Evolutionary conservation across 331 rosid species (phyloP), one percentile per base, ranked within the genome.

Genomic region (Stylosanthes scabra): DNA sequence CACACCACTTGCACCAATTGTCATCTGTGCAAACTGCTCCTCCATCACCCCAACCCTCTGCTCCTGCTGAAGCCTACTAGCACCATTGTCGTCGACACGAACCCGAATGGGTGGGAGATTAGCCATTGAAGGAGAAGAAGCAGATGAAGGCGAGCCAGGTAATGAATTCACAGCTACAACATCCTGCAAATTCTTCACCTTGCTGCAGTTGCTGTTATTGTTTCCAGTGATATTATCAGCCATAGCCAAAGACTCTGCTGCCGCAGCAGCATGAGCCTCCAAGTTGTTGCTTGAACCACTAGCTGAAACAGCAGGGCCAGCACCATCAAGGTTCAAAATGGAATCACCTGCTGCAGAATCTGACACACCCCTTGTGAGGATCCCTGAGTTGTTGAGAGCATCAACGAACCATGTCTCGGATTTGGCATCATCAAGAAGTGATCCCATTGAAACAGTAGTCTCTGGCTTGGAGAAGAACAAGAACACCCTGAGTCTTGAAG

Each of bases 341-440:
- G 80, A 76, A 25, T 70, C 88, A 74, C 61, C 66, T 3, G 81
- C 60, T 9, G 92, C 96, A 0, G 99, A 84, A 62, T 95, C 98
- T 10, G 99, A 92, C 0, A 86, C 74, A 7, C 81, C 87, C 6
- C 97, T 56, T 0, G 81, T 76, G 9, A 88, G 58, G 1, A 86
- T 44, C 6, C 88, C 97, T 0, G 91, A 86, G 63, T 90, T 85
- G 71, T 95, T 95, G 1, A 92, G 92, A 4, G 99, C 97, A 52
- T 95, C 96, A 11, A 95, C 99, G 64, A 95, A 95, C 99, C 97
- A 95, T 6, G 92, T 88, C 51, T 95, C 99, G 1, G 97, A 91
- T 74, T 92, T 92, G 1, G 89, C 91, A 70, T 95, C 97, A 68
- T 88, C 91, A 29, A 95, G 84, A 27, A 92, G 72, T 1, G 92